phyloP scores from a whole-genome alignment of 2,329 filamentous ascomycete species.

The Trichoderma koningii region DNA sequence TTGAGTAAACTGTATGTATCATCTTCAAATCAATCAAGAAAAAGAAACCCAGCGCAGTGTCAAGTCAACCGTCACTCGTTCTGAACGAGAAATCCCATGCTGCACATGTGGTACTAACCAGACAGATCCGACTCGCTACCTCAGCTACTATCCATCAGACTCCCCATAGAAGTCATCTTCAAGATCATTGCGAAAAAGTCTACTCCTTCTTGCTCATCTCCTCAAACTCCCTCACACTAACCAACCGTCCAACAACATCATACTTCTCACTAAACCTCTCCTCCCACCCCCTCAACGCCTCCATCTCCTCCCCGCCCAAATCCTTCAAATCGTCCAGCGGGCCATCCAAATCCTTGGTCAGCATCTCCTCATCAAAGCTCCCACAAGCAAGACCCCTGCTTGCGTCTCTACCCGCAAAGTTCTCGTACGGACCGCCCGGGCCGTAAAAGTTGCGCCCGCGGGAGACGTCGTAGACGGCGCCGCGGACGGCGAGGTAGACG shows the following conservation, averaged over 20 bases:
- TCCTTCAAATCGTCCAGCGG: slow-evolving; percentile 77
- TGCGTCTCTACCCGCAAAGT: slow-evolving; percentile 93
- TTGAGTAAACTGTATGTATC: slow-evolving; percentile 26
- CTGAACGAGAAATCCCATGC: too few relatives aligned
- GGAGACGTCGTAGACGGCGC: slow-evolving; percentile 87
- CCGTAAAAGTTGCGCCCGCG: slow-evolving; percentile 92
- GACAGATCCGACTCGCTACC: too few relatives aligned
- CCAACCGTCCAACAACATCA: slow-evolving; percentile 84
- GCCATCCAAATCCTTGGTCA: slow-evolving; percentile 85
- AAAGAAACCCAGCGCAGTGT: background rate
- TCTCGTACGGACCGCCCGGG: slow-evolving; percentile 89
- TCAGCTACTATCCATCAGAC: too few relatives aligned
- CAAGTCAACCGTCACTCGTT: background rate
- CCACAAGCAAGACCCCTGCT: slow-evolving; percentile 83
- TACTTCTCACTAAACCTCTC: slow-evolving; percentile 94
- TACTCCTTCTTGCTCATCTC: slow-evolving; percentile 25
- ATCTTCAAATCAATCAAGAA: background rate
- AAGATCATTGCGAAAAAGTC: too few relatives aligned
- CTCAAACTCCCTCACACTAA: slow-evolving; percentile 52
- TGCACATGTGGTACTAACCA: too few relatives aligned
- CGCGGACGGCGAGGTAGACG: slow-evolving; percentile 89
- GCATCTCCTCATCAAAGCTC: slow-evolving; percentile 92
- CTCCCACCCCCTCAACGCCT: slow-evolving; percentile 88
- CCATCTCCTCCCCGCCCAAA: slow-evolving; percentile 72
- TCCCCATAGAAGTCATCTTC: too few relatives aligned